A percentile compares a stretch with the other conserved stretches of the same genome.
Conservation (phyloP, 108 stramenopile species). For the Skeletonema menzelii region DNA sequence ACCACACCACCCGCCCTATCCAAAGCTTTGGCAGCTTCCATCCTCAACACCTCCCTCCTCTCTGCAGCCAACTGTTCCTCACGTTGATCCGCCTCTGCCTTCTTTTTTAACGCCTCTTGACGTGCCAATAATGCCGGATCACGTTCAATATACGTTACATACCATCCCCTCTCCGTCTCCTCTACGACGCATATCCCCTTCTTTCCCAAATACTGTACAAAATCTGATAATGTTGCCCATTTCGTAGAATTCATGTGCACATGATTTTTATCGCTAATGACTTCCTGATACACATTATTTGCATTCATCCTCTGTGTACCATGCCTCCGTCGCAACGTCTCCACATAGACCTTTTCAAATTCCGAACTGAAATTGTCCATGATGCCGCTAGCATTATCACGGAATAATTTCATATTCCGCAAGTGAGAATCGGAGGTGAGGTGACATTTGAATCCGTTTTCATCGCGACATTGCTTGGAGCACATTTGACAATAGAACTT, state of each 20-base stretch:
- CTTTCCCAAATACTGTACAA: conserved; percentile 97
- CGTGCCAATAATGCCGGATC: conserved; percentile 69
- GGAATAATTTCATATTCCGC: conserved; percentile 96
- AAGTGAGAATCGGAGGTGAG: conserved; percentile 93
- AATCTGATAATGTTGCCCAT: conserved; percentile 93
- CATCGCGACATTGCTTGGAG: conserved; percentile 96
- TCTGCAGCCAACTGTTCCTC: conserved; percentile 53
- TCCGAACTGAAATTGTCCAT: conserved; percentile 75
- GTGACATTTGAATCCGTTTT: conserved; percentile 99
- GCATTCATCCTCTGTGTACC: conserved; percentile 93
- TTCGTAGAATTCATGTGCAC: conserved; percentile 99
- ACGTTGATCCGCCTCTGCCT: conserved; percentile 60
- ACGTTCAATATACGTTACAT: conserved; percentile 93
- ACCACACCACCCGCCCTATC: conserved; percentile 66
- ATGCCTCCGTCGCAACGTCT: conserved; percentile 87
- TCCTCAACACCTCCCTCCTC: conserved; percentile 59
- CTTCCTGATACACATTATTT: conserved; percentile 97
- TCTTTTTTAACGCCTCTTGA: conserved; percentile 48
- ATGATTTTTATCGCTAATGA: conserved; percentile 96
- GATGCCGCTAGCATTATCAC: conserved; percentile 79
- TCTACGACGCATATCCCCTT: conserved; percentile 90
- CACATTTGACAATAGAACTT: conserved; percentile 99
- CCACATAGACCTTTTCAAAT: conserved; percentile 89
- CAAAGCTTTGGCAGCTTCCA: conserved; percentile 79
- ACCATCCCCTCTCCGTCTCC: conserved; percentile 98